Base-by-base conservation (phyloP, 352 stramenopile genomes). In the Globisporangium abappressorium region DNA sequence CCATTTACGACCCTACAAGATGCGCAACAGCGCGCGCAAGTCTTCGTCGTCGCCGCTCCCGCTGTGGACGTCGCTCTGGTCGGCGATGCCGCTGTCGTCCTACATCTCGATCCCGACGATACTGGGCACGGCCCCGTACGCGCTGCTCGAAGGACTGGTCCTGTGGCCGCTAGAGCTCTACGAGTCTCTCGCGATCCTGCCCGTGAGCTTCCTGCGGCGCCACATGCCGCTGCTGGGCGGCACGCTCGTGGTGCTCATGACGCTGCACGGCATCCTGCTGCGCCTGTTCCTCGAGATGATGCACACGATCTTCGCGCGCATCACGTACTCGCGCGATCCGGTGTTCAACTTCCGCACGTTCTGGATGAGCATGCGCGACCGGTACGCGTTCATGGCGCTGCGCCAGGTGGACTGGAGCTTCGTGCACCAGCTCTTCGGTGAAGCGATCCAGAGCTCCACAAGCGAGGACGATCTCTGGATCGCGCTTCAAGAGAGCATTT, bases 391-490 rank as follows among this genome's bases (percentile, higher is more conserved):
- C 57, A 69, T 90, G 18, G 73, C 79, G 57, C 72, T 71, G 7
- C 64, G 75, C 20, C 72, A 75, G 41, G 76, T 83, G 30, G 80
- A 93, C 62, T 95, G 87, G 87, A 64, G 72, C 28, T 78, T 91
- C 18, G 82, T 93, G 36, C 84, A 85, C 57, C 79, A 84, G 34
- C 74, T 95, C 26, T 95, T 89, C 66, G 87, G 85, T 62, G 81
- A 90, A 58, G 70, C 82, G 38, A 82, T 95, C 22, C 66, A 81
- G 55, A 64, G 71, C 0, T 63, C 72, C 6, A 95, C 85, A 0
- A 92, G 79, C 61, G 85, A 95, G 47, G 84, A 95, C 41, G 87
- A 95, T 56, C 71, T 95, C 14, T 93, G 84, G 84, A 84, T 93
- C 57, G 84, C 87, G 34, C 71, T 93, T 9, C 82, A 92, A 28